phyloP scores from a whole-genome alignment of 768 basidiomycete genomes.

The Dioszegia crocea region DNA sequence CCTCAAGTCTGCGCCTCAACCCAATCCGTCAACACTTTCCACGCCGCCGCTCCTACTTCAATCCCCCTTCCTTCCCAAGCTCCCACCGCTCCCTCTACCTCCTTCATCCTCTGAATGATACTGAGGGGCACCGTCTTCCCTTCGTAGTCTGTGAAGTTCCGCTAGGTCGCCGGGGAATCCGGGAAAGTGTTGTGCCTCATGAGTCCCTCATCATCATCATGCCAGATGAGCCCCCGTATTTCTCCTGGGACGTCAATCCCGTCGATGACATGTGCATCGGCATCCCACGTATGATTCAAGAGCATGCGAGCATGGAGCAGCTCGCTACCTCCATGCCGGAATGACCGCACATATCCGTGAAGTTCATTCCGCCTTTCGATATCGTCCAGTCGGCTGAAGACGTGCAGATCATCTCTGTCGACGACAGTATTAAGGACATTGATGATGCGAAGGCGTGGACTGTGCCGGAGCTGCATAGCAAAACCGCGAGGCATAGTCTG shows the following conservation, averaged over 20 bases:
- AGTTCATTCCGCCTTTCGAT: too few relatives aligned
- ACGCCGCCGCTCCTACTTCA: background rate
- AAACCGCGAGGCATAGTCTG: too few relatives aligned
- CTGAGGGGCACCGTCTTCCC: background rate
- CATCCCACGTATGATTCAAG: background rate
- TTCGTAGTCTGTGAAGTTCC: background rate
- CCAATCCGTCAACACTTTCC: conserved; percentile 3
- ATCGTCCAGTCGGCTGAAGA: too few relatives aligned
- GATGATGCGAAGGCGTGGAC: too few relatives aligned
- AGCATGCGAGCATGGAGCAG: background rate
- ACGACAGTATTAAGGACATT: too few relatives aligned
- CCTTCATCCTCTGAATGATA: background rate
- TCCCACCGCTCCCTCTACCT: background rate
- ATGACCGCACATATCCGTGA: background rate
- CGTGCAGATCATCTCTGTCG: too few relatives aligned
- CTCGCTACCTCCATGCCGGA: background rate
- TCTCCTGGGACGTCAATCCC: too few relatives aligned
- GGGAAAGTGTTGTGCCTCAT: background rate
- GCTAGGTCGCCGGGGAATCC: background rate
- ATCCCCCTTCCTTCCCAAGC: background rate
- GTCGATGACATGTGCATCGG: too few relatives aligned
- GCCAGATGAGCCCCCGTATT: too few relatives aligned
- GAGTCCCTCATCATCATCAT: too few relatives aligned
- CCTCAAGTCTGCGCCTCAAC: background rate
- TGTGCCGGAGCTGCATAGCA: too few relatives aligned